These are phyloP conservation scores for Starmerella powellii DNA, from an alignment of 805 yeast genomes.

Conservation along the genomic window DNA sequence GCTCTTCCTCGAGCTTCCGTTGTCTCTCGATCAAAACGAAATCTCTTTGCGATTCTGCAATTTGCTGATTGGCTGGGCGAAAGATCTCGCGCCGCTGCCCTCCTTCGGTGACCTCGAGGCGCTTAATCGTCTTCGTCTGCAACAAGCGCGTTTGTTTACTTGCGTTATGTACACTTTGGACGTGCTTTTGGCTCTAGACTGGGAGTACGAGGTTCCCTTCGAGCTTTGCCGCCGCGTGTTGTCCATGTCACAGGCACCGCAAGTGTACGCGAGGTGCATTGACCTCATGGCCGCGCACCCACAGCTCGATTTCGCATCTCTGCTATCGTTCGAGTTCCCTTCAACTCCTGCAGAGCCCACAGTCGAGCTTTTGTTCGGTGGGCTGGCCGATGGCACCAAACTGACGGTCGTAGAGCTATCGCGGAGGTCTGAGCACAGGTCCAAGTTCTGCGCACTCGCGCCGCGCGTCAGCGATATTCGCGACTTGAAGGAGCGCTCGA, in stretches of 20 bases:
- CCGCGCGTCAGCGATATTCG: not conserved
- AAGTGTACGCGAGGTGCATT: conserved; percentile 5
- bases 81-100: conserved; percentile 10
- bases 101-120: conserved; percentile 2
- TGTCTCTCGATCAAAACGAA: not conserved
- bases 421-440: not conserved
- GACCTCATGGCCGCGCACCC: conserved; percentile 14
- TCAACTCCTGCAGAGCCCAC: not conserved
- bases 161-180: conserved; percentile 14
- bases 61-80: conserved; percentile 3
- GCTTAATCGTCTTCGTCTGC: conserved; percentile 1
- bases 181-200: conserved; percentile 6
- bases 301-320: not conserved
- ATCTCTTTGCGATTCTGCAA: not conserved
- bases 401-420: conserved; percentile 8
- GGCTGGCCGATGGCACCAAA: conserved; percentile 6
- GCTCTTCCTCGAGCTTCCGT: not conserved
- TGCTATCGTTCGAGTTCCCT: conserved; percentile 5
- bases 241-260: conserved; percentile 9
- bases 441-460: conserved; percentile 3
- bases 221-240: conserved; percentile 11
- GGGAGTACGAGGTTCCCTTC: conserved; percentile 7
- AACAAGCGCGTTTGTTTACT: conserved; percentile 2
- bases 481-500: not conserved
- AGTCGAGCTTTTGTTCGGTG: conserved; percentile 17